Evolutionary conservation across 2,329 filamentous ascomycete species (phyloP).

Genomic region (Mycosphaerella sp.): DNA sequence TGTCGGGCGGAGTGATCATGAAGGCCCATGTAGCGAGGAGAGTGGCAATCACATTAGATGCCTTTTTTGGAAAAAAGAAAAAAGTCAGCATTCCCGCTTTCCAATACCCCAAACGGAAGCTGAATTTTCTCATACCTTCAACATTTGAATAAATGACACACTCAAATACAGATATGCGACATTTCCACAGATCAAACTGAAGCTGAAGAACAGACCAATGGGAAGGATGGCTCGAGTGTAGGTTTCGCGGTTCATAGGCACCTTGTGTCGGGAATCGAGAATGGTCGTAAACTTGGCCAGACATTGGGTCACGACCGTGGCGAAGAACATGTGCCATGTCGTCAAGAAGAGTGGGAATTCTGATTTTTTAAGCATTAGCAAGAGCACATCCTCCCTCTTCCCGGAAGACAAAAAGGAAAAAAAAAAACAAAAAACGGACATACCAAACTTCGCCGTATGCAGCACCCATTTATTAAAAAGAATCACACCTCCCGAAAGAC

Average conservation of each 20-base stretch:
- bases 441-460: constrained; percentile 66
- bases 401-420: no score
- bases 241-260: constrained; percentile 93
- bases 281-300: constrained; percentile 83
- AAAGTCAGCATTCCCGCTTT: background rate
- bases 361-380: constrained; percentile 29
- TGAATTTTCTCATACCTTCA: constrained; percentile 53
- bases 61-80: constrained; percentile 32
- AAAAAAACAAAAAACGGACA: background rate
- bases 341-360: constrained; percentile 67
- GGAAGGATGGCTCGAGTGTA: constrained; percentile 91
- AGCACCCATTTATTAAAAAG: constrained; percentile 99
- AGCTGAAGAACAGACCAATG: constrained; percentile 90
- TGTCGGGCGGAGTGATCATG: constrained; percentile 73
- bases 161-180: constrained; percentile 91
- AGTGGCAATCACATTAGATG: constrained; percentile 89
- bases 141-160: constrained; percentile 98
- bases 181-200: constrained; percentile 95
- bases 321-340: constrained; percentile 92
- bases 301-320: constrained; percentile 88
- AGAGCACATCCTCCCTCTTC: background rate
- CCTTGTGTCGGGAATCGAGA: constrained; percentile 88
- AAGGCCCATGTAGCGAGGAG: constrained; percentile 83
- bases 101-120: background rate
- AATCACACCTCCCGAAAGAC: constrained; percentile 87